Base-by-base conservation (phyloP, 352 stramenopile species). In the Phytophthora melonis region DNA sequence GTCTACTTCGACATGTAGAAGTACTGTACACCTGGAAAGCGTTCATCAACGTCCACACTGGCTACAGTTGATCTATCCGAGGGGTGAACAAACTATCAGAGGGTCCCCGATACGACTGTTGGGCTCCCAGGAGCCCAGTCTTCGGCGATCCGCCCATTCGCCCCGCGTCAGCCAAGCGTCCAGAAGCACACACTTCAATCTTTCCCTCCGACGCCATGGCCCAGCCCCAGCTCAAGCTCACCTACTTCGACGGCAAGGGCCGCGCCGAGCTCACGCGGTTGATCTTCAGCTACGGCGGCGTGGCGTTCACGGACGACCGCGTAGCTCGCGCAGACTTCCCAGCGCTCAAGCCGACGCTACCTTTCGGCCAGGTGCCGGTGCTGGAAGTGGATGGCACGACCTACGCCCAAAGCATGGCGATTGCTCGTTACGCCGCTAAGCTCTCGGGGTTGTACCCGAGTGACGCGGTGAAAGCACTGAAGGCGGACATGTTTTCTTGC, bases 251-350 rank as follows among this genome's bases (percentile, higher is more conserved):
- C 55, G 23, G 65, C 41, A 55, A 71, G 18, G 87, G 66, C 13
- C 82, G 79, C 34, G 88, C 54, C 6, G 87, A 94, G 75, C 36
- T 87, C 25, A 39, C 80, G 18, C 85, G 88, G 10, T 67, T 94
- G 27, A 45, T 77, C 41, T 70, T 89, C 69, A 36, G 63, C 27
- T 86, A 80, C 65, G 80, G 73, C 25, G 61, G 50, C 32, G 25
- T 91, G 50, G 5, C 60, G 19, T 89, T 89, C 59, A 72, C 63
- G 18, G 72, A 88, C 39, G 21, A 79, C 1, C 77, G 79, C 18
- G 43, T 90, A n/a, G 30, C 49, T 1, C 13, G 39, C 30, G 47
- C 45, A 3, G 56, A 87, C 19, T 87, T 87, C 54, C 19, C 55
- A 7, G 72, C 65, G 23, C 45, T 84, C 27, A 86, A 89, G 68